phyloP scores from a whole-genome alignment of 1,284 basidiomycete species.

The Cutaneotrichosporon cutaneum region DNA sequence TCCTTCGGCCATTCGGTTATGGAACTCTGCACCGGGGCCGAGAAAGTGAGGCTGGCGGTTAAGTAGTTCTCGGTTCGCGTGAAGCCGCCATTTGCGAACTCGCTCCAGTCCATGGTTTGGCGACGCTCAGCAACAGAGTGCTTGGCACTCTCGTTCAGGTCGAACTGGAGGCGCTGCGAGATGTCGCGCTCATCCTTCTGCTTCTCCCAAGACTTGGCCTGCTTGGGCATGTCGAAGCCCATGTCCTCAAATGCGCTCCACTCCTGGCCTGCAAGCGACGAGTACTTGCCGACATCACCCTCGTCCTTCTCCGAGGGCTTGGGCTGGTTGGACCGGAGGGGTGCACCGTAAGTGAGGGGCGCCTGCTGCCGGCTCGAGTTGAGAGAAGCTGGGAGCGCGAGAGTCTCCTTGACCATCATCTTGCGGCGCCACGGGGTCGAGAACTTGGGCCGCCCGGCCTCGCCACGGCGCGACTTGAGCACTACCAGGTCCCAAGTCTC shows the following conservation, averaged over 20 bases:
- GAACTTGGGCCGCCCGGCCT: constrained; percentile 41
- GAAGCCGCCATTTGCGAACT: constrained; percentile 76
- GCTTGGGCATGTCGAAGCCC: constrained; percentile 63
- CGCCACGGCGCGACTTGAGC: constrained; percentile 28
- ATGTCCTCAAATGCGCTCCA: constrained; percentile 83
- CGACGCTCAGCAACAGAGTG: constrained; percentile 66
- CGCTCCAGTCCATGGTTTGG: constrained; percentile 76
- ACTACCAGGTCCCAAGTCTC: constrained; percentile 43
- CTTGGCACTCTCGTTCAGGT: constrained; percentile 78
- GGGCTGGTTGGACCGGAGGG: not conserved
- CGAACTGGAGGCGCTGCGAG: constrained; percentile 72
- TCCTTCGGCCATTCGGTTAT: constrained; percentile 71
- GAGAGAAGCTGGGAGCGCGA: constrained; percentile 30
- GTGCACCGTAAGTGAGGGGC: constrained; percentile 18
- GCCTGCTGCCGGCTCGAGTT: constrained; percentile 1
- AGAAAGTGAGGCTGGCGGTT: constrained; percentile 75
- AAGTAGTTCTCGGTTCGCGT: constrained; percentile 69
- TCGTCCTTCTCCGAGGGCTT: constrained; percentile 28
- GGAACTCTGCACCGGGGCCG: constrained; percentile 63
- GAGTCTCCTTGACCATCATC: constrained; percentile 40
- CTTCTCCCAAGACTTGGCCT: constrained; percentile 2
- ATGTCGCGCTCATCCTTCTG: constrained; percentile 29
- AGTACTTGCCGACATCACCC: constrained; percentile 65
- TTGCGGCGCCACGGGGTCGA: constrained; percentile 35
- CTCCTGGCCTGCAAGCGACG: constrained; percentile 73